phyloP scores from a whole-genome alignment of 164 flowering plant species.

The Tinospora cordifolia region DNA sequence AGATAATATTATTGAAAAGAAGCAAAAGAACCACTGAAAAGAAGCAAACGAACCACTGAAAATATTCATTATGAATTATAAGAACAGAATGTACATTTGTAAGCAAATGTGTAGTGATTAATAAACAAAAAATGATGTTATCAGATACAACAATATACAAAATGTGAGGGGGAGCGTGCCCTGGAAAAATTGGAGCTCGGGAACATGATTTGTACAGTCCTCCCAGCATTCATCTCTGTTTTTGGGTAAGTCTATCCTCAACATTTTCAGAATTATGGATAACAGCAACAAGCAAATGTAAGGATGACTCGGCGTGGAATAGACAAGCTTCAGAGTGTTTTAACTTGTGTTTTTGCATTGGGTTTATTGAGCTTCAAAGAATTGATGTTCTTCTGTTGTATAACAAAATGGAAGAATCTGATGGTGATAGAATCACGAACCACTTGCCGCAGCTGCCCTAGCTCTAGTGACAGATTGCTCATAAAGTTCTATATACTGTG shows the following conservation, averaged over 20 bases:
- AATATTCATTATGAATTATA: not conserved
- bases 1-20: no score
- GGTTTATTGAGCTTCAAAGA: not conserved
- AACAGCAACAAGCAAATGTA: not conserved
- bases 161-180: not conserved
- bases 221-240: not conserved
- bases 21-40: no score
- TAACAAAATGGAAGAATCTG: slow-evolving; percentile 3
- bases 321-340: not conserved
- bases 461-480: slow-evolving; percentile 70
- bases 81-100: slow-evolving; percentile 2
- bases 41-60: not conserved
- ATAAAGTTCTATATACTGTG: slow-evolving; percentile 74
- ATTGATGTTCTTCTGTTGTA: not conserved
- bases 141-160: not conserved
- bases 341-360: not conserved
- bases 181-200: not conserved
- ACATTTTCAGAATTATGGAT: slow-evolving; percentile 1
- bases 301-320: not conserved
- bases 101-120: not conserved
- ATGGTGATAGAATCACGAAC: not conserved
- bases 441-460: slow-evolving; percentile 30
- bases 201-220: not conserved
- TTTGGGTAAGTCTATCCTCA: not conserved
- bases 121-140: not conserved